Evolutionary conservation across 1,284 basidiomycete genomes (phyloP), one percentile per base, ranked within the genome.

Genomic region (Neonothopanus nambi): DNA sequence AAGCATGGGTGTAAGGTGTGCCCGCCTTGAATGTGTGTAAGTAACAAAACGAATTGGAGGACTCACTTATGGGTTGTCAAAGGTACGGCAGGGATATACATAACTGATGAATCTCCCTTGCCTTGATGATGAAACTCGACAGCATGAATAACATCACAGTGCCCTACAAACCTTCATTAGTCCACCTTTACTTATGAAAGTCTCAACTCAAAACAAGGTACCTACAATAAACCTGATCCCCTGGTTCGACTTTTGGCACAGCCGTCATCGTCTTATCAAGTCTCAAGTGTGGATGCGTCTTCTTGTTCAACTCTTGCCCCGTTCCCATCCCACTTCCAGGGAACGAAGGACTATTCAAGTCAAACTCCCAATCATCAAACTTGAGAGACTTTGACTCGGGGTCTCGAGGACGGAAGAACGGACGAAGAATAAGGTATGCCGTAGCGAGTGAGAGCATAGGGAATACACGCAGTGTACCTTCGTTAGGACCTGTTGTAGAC

Each of bases 81-180:
- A 0, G 90, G 90, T 0, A 84, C 83, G 2, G 89, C 83, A 0
- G 89, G 90, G 54, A 92, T 92, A 65, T 93, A 93, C 53, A 93
- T 63, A 18, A 93, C 89, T 0, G 85, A 85, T 0, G 88, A 89
- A 60, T 91, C 87, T 3, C 70, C 71, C 12, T 64, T 61, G 0
- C 91, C 91, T 9, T 61, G 62, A 64, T 92, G 88, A 21, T 74
- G 66, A 5, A 63, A 57, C 64, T 93, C 90, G 28, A 93, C 89
- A 1, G 85, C 79, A 64, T 93, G 91, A 9, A 91, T 78, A 20
- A 77, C 72, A 64, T 91, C 86, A 54, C 78, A 80, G 55, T 82
- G 78, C 81, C 82, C 82, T 84, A 41, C 23, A 5, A 53, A 26
- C 9, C 35, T 48, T 42, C 21, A 41, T 43, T 24, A 13, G 30